Percentiles rank a stretch among this genome's conserved stretches.
Conservation (phyloP, 345 rosid genomes). For the Triadica sebifera region DNA sequence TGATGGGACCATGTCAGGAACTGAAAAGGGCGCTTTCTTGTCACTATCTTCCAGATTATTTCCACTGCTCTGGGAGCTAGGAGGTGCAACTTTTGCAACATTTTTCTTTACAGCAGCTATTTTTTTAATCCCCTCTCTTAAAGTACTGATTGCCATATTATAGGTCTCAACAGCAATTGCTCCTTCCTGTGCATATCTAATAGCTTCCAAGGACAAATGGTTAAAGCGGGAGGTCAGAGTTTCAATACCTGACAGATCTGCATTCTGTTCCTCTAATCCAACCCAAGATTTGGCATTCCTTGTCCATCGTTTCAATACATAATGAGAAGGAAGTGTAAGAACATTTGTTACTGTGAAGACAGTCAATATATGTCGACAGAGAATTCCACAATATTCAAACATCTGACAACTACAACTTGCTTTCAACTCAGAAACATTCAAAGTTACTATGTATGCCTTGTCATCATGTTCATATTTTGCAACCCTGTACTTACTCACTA, state of each 20-base stretch:
- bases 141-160: slow-evolving; percentile 39
- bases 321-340: slow-evolving; percentile 57
- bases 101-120: slow-evolving; percentile 44
- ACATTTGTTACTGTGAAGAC: slow-evolving; percentile 69
- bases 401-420: slow-evolving; percentile 66
- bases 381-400: slow-evolving; percentile 65
- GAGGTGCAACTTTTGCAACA: slow-evolving; percentile 37
- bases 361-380: slow-evolving; percentile 62
- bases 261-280: slow-evolving; percentile 39
- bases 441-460: slow-evolving; percentile 49
- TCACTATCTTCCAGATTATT: slow-evolving; percentile 40
- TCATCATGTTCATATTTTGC: slow-evolving; percentile 60
- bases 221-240: slow-evolving; percentile 54
- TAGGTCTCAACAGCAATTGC: slow-evolving; percentile 54
- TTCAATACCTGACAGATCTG: slow-evolving; percentile 35
- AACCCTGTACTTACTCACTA: slow-evolving; percentile 46
- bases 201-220: slow-evolving; percentile 51
- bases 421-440: slow-evolving; percentile 44
- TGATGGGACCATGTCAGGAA: slow-evolving; percentile 41
- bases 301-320: slow-evolving; percentile 60
- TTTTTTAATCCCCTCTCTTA: slow-evolving; percentile 47
- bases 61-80: slow-evolving; percentile 40
- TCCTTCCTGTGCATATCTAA: slow-evolving; percentile 60
- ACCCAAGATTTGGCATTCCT: slow-evolving; percentile 52
- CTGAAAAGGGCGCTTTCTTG: slow-evolving; percentile 35